A percentile compares a stretch with the other conserved stretches of the same genome.
Conservation (phyloP, 2,329 filamentous ascomycete genomes). For the Coleophoma crateriformis region DNA sequence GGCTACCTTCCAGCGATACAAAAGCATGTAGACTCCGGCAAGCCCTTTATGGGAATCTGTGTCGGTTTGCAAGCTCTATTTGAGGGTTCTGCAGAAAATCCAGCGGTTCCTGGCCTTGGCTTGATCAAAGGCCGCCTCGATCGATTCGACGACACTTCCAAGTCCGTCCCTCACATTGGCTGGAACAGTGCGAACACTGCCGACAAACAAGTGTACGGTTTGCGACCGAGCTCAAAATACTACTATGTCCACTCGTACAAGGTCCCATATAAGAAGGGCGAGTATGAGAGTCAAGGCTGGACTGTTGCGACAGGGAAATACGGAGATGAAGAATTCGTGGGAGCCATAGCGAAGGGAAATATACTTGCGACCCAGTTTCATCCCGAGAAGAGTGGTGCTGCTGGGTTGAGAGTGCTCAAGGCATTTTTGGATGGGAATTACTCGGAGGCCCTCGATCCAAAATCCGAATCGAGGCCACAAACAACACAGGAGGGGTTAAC, state of each 20-base stretch:
- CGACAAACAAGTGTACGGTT: constrained; percentile 64
- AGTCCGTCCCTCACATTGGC: constrained; percentile 97
- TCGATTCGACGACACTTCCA: constrained; percentile 70
- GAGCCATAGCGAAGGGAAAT: constrained; percentile 80
- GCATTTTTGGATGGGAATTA: constrained; percentile 76
- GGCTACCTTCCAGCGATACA: constrained; percentile 80
- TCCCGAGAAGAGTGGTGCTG: constrained; percentile 92
- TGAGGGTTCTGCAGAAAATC: constrained; percentile 75
- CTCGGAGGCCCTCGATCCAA: constrained; percentile 30
- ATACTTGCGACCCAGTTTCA: constrained; percentile 94
- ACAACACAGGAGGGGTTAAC: constrained; percentile 64
- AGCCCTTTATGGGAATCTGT: constrained; percentile 97
- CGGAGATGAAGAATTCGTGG: constrained; percentile 83
- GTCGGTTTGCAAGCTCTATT: constrained; percentile 92
- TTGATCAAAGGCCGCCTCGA: constrained; percentile 66
- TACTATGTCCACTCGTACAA: constrained; percentile 99
- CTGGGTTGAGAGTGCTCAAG: constrained; percentile 76
- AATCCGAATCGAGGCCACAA: constrained; percentile 19
- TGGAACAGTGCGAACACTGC: constrained; percentile 85
- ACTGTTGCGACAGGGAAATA: constrained; percentile 87
- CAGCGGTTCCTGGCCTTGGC: constrained; percentile 66
- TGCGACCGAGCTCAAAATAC: constrained; percentile 82
- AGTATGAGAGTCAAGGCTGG: constrained; percentile 81
- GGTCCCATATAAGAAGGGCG: constrained; percentile 65
- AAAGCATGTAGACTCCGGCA: constrained; percentile 80